Evolutionary conservation across 2,329 filamentous ascomycete species (phyloP), one percentile per base, ranked within the genome.

Genomic region (Orbilia quercus): DNA sequence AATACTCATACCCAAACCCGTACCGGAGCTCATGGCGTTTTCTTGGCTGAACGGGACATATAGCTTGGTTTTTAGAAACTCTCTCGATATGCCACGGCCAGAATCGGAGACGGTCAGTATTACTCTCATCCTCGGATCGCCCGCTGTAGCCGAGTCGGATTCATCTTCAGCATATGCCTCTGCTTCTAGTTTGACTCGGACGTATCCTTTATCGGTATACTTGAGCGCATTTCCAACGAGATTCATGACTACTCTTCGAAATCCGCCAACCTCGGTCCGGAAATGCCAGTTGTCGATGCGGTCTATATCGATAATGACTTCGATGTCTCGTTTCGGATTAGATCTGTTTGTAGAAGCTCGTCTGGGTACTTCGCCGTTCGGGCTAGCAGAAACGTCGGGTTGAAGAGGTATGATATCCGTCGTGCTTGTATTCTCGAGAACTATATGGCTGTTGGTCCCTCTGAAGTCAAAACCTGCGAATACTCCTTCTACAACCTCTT

Each of bases 31-130:
- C 0, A 91, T 79, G 0, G 82, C 80, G 51, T 90, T 84, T 76
- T 91, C 89, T 74, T 91, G 89, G 0, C 83, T 80, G 72, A 90
- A 90, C 0, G 88, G 86, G 0, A 84, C 86, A 77, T 88, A 91
- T 0, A 90, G 79, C 12, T 84, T 83, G 7, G 85, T 84, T 16
- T 84, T 82, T 9, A 90, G 80, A 75, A 87, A 91, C 7, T 89
- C 85, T 4, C 85, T 82, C 0, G 84, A 84, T 34, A 91, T 91
- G 0, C 89, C 89, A 47, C 84, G 84, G 0, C 89, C 89, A 0
- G 89, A 88, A 75, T 91, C 89, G 0, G 82, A 81, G 1, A 91
- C 84, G 0, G 82, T 84, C 4, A 88, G 76, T 0, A 78, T 78
- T 1, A 82, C 79, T 38, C 78, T 76, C 2, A 77, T 75, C 18